These are phyloP conservation scores for Leccinum disarticulatum DNA, from an alignment of 768 basidiomycete species.

Conservation along the genomic window DNA sequence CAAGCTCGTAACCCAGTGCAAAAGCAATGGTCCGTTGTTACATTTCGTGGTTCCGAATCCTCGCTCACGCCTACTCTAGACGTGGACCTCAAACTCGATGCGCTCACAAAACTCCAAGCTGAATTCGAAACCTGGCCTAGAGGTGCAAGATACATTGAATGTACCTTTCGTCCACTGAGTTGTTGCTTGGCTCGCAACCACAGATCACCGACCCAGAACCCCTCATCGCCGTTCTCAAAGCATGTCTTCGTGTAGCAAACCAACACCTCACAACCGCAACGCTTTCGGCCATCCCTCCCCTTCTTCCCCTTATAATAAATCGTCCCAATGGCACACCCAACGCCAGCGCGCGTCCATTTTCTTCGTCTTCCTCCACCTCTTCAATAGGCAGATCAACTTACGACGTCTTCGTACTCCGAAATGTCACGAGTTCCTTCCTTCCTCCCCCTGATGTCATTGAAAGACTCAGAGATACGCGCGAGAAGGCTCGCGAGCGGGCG, in stretches of 20 bases:
- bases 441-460: slow-evolving; percentile 79
- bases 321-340: slow-evolving; percentile 31
- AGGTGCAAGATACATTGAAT: slow-evolving; percentile 46
- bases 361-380: slow-evolving; percentile 54
- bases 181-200: slow-evolving; percentile 9
- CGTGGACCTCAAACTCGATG: slow-evolving; percentile 79
- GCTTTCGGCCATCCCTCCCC: slow-evolving; percentile 62
- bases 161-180: slow-evolving; percentile 16
- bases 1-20: slow-evolving; percentile 63
- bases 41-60: slow-evolving; percentile 6
- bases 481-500: slow-evolving; percentile 69
- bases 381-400: slow-evolving; percentile 42
- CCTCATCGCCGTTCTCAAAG: slow-evolving; percentile 66
- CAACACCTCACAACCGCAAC: slow-evolving; percentile 80
- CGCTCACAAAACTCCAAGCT: slow-evolving; percentile 71
- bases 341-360: slow-evolving; percentile 38
- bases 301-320: slow-evolving; percentile 62
- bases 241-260: slow-evolving; percentile 77
- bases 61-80: slow-evolving; percentile 43
- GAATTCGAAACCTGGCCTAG: slow-evolving; percentile 69
- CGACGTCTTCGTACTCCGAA: slow-evolving; percentile 63
- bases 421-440: slow-evolving; percentile 65
- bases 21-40: slow-evolving; percentile 52
- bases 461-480: slow-evolving; percentile 75
- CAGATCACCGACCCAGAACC: slow-evolving; percentile 75